Base-by-base conservation (phyloP, 352 stramenopile species). In the Phytophthora pinifolia region DNA sequence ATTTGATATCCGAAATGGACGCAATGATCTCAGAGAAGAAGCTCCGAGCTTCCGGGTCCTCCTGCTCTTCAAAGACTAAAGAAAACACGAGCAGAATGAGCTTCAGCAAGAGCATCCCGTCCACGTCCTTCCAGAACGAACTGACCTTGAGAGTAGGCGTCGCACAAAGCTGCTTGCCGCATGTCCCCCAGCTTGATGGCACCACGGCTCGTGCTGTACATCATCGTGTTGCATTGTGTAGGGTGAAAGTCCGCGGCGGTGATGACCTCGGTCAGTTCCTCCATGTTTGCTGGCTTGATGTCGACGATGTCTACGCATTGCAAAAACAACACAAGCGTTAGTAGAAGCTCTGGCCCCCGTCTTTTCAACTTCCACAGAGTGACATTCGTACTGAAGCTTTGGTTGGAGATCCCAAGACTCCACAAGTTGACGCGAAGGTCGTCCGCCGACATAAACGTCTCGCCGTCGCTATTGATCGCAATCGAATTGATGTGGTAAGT, bases 401-500 rank as follows among this genome's bases (percentile, higher is more conserved):
- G 86, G 60, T 96, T 80, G 8, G 74, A 88, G 29, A 93, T 74
- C 8, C 87, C 87, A n/a, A 98, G 66, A 60, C 88, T 96, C 96
- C 96, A 99, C 29, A 98, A 68, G 68, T 99, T 98, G 30, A 99
- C 92, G 25, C 96, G 86, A 57, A 99, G 72, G 54, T 99, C 96
- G 56, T 99, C 96, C 41, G 96, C 89, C 38, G 90, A 98, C 53
- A 98, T 79, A 61, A 99, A 99, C 29, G 91, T 97, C 69, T 98
- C 92, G 15, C 91, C 92, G 67, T 99, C 96, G 54, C 79, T 96
- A 67, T 96, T 97, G 53, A 96, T 83, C 30, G 91, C 89, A 46
- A 99, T 87, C 34, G 88, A 97, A 74, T 98, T 98, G 72, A 99
- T 98, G 68, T 99, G 95, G 66, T 98, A 99, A 33, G 92, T 94